Percentiles rank a stretch among this genome's conserved stretches.
These are phyloP conservation scores for Carex kokanica DNA, from an alignment of 176 grass and related monocot species.

Conservation along the genomic window DNA sequence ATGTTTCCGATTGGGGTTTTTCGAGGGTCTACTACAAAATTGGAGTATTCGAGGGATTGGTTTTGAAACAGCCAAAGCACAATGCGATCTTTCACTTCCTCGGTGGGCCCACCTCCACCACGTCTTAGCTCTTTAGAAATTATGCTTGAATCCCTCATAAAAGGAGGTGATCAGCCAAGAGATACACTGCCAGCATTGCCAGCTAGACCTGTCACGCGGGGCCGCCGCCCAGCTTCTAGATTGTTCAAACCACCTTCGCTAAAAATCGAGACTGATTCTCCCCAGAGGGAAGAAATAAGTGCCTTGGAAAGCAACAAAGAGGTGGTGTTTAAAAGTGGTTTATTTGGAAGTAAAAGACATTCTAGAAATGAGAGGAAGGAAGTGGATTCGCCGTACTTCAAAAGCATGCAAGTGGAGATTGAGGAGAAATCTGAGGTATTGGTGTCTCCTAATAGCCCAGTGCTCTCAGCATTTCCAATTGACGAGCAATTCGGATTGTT, in stretches of 20 bases:
- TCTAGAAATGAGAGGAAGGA: constrained; percentile 28
- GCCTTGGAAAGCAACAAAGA: constrained; percentile 40
- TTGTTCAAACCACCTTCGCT: constrained; percentile 44
- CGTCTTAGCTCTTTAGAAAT: constrained; percentile 79
- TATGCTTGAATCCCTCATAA: constrained; percentile 75
- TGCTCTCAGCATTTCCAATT: constrained; percentile 27
- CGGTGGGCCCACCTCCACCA: constrained; percentile 39
- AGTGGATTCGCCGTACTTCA: constrained; percentile 54
- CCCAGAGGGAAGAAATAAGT: constrained; percentile 25
- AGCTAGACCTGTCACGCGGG: constrained; percentile 61
- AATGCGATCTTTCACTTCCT: neutral
- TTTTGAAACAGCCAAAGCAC: neutral
- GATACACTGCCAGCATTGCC: constrained; percentile 80
- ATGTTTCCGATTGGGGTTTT: neutral
- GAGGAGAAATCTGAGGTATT: constrained; percentile 23
- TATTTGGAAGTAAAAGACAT: constrained; percentile 61
- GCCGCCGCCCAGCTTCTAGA: constrained; percentile 62
- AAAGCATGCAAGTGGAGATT: constrained; percentile 29
- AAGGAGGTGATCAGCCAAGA: constrained; percentile 70
- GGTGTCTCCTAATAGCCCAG: constrained; percentile 37
- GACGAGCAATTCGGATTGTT: constrained; percentile 42
- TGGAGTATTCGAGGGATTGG: constrained; percentile 34
- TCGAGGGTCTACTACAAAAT: constrained; percentile 20
- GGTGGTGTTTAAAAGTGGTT: constrained; percentile 36
- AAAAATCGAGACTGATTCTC: constrained; percentile 45